Base-by-base conservation (phyloP, 164 flowering plant genomes). In the Malania oleifera region DNA sequence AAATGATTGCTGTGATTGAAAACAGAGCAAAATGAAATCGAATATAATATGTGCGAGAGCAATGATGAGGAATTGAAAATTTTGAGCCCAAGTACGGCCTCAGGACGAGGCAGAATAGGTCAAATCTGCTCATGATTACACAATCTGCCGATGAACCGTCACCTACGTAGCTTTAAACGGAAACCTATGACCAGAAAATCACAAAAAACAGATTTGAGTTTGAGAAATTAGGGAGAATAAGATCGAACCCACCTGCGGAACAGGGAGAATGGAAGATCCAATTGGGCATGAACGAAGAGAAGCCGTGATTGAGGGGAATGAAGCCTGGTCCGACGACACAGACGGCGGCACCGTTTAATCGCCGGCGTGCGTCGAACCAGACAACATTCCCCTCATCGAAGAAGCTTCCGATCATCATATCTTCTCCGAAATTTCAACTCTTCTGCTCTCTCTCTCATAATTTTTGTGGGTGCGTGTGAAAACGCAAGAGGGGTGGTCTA, bases 301-400 rank as follows among this genome's bases (percentile, higher is more conserved):
- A 71, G 75, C 70, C 13, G 54, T 54, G 38, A 67, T 74, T 74
- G 78, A 67, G 79, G 79, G 79, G 79, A 75, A 75, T 75, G 79
- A 75, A 75, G 79, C 79, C 76, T 75, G 79, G 79, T 75, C 76
- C 75, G 75, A 71, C 58, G 41, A 45, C 54, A 60, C 51, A 13
- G 54, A 28, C 50, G n/a, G n/a, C n/a, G n/a, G n/a, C n/a, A n/a
- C n/a, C n/a, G n/a, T n/a, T n/a, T n/a, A n/a, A n/a, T n/a, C n/a
- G 49, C 9, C 10, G 22, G 20, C 46, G 24, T 9, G 37, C 62
- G 56, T 71, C 58, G 75, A 54, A 57, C 75, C 75, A 71, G 71
- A 60, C 71, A 52, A 45, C 71, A 67, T 60, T 67, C 75, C 62
- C 75, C 75, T 40, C 68, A 71, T 67, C 26, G 46, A 40, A 25